Evolutionary conservation across 176 grass and related monocot species (phyloP), one percentile per base, ranked within the genome.

Genomic region (Oryza coarctata): DNA sequence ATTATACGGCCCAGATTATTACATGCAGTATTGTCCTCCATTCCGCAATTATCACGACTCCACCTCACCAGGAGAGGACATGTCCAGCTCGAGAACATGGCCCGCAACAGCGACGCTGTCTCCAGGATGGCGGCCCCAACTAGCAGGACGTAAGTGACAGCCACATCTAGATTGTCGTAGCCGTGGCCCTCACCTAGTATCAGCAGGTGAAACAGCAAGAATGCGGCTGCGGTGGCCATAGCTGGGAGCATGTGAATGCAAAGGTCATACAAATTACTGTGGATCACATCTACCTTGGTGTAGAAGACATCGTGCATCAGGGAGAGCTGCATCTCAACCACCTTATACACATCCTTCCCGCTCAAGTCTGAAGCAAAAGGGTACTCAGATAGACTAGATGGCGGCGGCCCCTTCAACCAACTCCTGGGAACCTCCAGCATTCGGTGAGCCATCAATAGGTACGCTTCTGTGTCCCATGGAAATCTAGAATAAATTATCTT

Each of bases 111-210:
- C 0, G 80, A 64, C 4, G 17, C 28, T 5, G 12, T 23, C 75
- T 88, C 86, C 25, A 88, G 81, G 70, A 52, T 9, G 22, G 66
- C 50, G 15, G 80, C 80, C 0, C 80, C 80, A 15, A 50, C 74
- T 1, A 73, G 70, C 12, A 88, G 55, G 15, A 83, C 30, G 36
- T 72, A 88, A 14, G 86, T 83, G 3, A 83, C n/a, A 22, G 22
- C 23, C 0, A 83, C 43, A 64, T 88, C 80, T n/a, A 61, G 6
- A 13, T 18, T 50, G 1, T 2, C 22, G 32, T 79, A 73, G 11
- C 8, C 10, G 0, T 44, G 29, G n/a, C 2, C 6, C n/a, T 1
- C 0, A 17, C 14, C 5, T 39, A 12, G 45, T 15, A 3, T 4
- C 2, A 18, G 64, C 23, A 66, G 39, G 9, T 67, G 29, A 20